These are phyloP conservation scores for Pseudomonodictys pantanalensis DNA, from an alignment of 495 filamentous ascomycete genomes.

Conservation along the genomic window DNA sequence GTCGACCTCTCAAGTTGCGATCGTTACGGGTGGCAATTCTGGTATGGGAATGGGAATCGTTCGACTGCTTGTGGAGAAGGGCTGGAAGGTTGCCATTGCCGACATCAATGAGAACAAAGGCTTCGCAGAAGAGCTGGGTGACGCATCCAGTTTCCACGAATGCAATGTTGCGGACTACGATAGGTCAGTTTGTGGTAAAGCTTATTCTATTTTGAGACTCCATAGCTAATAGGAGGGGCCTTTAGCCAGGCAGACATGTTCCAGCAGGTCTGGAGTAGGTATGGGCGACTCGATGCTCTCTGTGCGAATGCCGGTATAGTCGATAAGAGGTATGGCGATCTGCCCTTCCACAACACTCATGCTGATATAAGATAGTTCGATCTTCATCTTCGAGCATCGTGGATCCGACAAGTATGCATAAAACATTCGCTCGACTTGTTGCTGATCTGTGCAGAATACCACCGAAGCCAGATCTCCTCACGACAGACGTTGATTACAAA, in stretches of 20 bases:
- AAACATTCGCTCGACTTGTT: background rate
- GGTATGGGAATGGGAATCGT: constrained; percentile 37
- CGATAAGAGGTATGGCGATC: constrained; percentile 32
- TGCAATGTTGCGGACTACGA: constrained; percentile 43
- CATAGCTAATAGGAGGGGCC: background rate
- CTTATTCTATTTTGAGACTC: no score
- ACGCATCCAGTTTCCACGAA: constrained; percentile 35
- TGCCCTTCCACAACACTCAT: background rate
- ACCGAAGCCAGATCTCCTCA: constrained; percentile 38
- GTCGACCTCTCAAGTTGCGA: constrained; percentile 31
- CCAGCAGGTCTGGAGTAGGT: constrained; percentile 37
- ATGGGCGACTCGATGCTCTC: constrained; percentile 43
- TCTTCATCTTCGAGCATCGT: constrained; percentile 36
- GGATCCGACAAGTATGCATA: constrained; percentile 25
- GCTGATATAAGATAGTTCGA: constrained; percentile 10
- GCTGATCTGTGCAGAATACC: constrained; percentile 34
- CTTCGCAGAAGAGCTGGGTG: constrained; percentile 38
- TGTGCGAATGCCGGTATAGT: constrained; percentile 47
- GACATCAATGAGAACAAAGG: constrained; percentile 33
- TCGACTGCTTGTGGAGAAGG: constrained; percentile 30
- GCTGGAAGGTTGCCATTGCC: constrained; percentile 40
- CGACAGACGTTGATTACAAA: constrained; percentile 46
- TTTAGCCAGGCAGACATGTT: constrained; percentile 38
- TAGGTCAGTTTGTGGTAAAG: constrained; percentile 25
- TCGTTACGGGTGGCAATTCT: constrained; percentile 39